phyloP scores from a whole-genome alignment of 2,329 filamentous ascomycete genomes.

The Coniochaeta ligniaria region DNA sequence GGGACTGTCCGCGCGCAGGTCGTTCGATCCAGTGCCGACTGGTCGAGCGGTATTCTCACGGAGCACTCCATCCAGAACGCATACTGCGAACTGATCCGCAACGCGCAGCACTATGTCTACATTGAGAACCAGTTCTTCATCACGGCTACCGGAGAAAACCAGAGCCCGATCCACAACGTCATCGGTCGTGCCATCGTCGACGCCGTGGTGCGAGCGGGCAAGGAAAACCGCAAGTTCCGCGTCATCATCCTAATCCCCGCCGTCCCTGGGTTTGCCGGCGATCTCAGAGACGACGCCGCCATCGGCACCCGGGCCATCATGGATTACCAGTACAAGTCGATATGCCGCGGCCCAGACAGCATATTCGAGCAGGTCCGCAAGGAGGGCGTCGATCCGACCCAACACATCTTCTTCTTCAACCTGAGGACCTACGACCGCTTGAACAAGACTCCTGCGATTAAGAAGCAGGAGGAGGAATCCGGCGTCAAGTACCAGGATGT shows the following conservation, averaged over 20 bases:
- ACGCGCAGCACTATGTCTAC: slow-evolving; percentile 88
- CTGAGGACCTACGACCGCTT: slow-evolving; percentile 87
- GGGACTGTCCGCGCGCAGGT: slow-evolving; percentile 78
- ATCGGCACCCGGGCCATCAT: slow-evolving; percentile 89
- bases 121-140: slow-evolving; percentile 99
- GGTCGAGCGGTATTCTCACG: slow-evolving; percentile 83
- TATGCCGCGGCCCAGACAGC: slow-evolving; percentile 83
- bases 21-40: slow-evolving; percentile 85
- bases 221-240: slow-evolving; percentile 80
- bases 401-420: slow-evolving; percentile 93
- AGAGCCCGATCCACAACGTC: slow-evolving; percentile 77
- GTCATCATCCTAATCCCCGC: slow-evolving; percentile 88
- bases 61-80: slow-evolving; percentile 86
- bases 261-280: slow-evolving; percentile 89
- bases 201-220: slow-evolving; percentile 71
- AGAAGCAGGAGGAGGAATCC: slow-evolving; percentile 69
- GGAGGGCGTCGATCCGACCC: slow-evolving; percentile 66
- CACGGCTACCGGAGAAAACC: slow-evolving; percentile 84
- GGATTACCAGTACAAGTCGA: slow-evolving; percentile 98
- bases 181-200: slow-evolving; percentile 89
- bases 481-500: slow-evolving; percentile 81
- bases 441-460: slow-evolving; percentile 69
- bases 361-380: slow-evolving; percentile 72
- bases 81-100: slow-evolving; percentile 76
- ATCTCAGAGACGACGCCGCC: slow-evolving; percentile 76